Percentiles rank a stretch among this genome's conserved stretches.
Evolutionary conservation across 768 basidiomycete species (phyloP).

Genomic region (Coprinopsis cinerea): DNA sequence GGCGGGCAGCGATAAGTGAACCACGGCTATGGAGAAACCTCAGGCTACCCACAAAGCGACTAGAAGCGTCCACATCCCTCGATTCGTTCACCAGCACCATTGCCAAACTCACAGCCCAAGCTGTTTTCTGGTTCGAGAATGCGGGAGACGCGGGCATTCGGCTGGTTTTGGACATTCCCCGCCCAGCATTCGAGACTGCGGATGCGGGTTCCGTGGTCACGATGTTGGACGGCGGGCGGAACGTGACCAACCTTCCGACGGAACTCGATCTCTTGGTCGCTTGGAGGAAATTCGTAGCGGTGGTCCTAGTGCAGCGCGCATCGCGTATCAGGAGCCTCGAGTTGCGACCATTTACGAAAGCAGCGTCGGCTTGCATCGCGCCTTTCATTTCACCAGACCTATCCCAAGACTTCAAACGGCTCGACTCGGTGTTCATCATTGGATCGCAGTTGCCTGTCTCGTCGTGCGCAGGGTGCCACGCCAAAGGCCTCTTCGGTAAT

Average conservation of each 20-base stretch:
- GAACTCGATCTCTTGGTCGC: neutral
- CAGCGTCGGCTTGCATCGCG: neutral
- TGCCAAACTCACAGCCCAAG: neutral
- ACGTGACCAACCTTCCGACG: neutral
- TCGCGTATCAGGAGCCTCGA: conserved; percentile 5
- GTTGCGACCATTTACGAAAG: neutral
- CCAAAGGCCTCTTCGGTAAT: neutral
- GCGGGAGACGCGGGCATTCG: conserved; percentile 4
- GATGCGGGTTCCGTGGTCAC: neutral
- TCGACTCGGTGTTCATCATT: neutral
- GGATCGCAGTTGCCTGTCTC: neutral
- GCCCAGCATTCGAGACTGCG: neutral
- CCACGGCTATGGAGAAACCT: conserved; percentile 28
- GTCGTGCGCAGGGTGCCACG: neutral
- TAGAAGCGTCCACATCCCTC: conserved; percentile 1
- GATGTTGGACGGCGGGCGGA: neutral
- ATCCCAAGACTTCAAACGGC: neutral
- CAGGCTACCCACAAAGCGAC: conserved; percentile 2
- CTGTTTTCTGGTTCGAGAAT: conserved; percentile 5
- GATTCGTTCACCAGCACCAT: neutral
- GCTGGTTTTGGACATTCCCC: neutral
- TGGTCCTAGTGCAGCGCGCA: conserved; percentile 3
- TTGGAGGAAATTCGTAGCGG: neutral
- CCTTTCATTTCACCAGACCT: neutral
- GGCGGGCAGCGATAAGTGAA: conserved; percentile 32